phyloP scores from a whole-genome alignment of 225 moss, liverwort and hornwort genomes.

The Polytrichum commune region DNA sequence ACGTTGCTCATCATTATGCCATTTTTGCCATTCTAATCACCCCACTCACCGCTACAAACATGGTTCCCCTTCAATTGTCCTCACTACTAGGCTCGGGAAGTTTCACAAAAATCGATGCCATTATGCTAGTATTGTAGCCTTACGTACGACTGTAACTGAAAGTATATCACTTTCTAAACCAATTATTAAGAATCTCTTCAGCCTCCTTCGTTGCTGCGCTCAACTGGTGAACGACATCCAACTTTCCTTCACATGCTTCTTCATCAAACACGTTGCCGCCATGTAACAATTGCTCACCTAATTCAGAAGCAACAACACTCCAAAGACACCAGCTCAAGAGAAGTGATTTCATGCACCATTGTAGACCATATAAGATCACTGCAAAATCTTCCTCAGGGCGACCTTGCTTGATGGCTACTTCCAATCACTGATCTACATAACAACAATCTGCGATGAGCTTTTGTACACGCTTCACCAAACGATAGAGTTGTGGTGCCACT shows the following conservation, averaged over 20 bases:
- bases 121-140: no score
- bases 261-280: background rate
- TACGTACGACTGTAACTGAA: no score
- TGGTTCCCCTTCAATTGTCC: background rate
- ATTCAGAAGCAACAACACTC: no score
- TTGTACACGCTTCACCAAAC: background rate
- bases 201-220: background rate
- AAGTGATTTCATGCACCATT: constrained; percentile 2
- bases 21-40: background rate
- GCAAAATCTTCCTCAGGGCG: constrained; percentile 5
- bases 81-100: no score
- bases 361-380: background rate
- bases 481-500: background rate
- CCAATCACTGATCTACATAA: constrained; percentile 1
- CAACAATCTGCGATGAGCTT: constrained; percentile 3
- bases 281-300: no score
- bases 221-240: background rate
- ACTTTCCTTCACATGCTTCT: background rate
- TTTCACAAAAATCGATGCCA: no score
- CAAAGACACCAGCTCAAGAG: background rate
- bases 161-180: background rate
- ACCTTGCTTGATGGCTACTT: constrained; percentile 2
- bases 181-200: background rate
- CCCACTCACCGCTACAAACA: background rate
- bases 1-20: no score